Base-by-base conservation (phyloP, 129 eudicot species). In the Sambucus nigra region DNA sequence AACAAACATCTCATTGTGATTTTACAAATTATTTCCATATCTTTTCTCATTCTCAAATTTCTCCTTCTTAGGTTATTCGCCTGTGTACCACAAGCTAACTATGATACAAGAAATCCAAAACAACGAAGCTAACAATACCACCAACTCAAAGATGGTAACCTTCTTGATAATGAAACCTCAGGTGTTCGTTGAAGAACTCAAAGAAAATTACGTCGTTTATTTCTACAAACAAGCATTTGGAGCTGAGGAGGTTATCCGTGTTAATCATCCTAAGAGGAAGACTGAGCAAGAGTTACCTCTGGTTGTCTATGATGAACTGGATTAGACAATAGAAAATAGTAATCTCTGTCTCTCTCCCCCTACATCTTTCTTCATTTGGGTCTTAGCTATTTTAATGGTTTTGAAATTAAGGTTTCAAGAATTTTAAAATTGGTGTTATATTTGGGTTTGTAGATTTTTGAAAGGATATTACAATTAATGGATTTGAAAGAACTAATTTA, bases 171-270 rank as follows among this genome's bases (percentile, higher is more conserved):
- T 81, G 35, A 84, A 84, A 73, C 77, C 93, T 21, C 83, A 61
- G 69, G 19, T 89, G 58, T 72, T 68, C 39, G 77, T 89, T 20
- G 81, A 80, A 60, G 65, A 82, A 0, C 73, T 79, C 0, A 80
- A 89, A 64, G 95, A 74, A 0, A 51, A 45, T 53, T 93, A 89
- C 47, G 97, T 93, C 48, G 93, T 89, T 38, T 59, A 71, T 51
- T 89, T 89, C 75, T 84, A 75, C 87, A 89, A 81, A 55, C 59
- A 78, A 2, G 97, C 97, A 28, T 84, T 89, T 18, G 97, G 92
- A 11, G 95, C 93, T 3, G 86, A 89, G 63, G 98, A 81, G 69
- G 67, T 81, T 48, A 61, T 42, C 59, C 95, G 95, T 25, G 75
- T 61, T 14, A 66, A 22, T 27, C 72, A 81, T 18, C 76, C 93